Evolutionary conservation across 75 land plant species (phyloP).

Genomic region (Sequoia sempervirens): DNA sequence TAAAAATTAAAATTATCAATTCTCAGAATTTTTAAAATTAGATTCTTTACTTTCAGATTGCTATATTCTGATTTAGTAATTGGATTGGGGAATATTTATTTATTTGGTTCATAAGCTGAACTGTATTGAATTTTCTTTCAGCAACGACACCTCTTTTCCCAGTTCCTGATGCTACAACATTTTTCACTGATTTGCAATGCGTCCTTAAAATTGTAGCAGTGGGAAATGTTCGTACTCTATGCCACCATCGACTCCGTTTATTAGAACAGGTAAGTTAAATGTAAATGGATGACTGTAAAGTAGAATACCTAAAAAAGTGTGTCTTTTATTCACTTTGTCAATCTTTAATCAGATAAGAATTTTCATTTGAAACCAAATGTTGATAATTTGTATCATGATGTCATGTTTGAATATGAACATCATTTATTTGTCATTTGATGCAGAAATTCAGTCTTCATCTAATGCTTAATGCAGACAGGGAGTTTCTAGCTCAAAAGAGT

Average conservation of each 20-base stretch:
- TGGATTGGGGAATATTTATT: background rate
- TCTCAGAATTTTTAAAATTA: background rate
- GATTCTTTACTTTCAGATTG: background rate
- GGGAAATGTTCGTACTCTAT: constrained; percentile 91
- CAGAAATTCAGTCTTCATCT: constrained; percentile 99
- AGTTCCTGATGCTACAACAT: constrained; percentile 85
- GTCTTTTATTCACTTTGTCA: background rate
- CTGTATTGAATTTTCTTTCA: constrained; percentile 22
- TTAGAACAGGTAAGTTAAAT: constrained; percentile 70
- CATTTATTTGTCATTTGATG: constrained; percentile 2
- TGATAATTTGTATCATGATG: background rate
- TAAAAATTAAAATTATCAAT: background rate
- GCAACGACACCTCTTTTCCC: constrained; percentile 75
- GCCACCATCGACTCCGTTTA: constrained; percentile 78
- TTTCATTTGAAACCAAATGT: background rate
- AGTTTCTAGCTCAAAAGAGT: constrained; percentile 96
- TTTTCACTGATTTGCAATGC: constrained; percentile 92
- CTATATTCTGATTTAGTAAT: background rate
- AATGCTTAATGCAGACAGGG: constrained; percentile 97
- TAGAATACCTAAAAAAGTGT: background rate
- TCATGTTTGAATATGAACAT: background rate
- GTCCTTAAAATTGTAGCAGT: constrained; percentile 72
- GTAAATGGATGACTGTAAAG: background rate
- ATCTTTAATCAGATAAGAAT: background rate
- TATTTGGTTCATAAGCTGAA: background rate